Evolutionary conservation across 352 stramenopile species (phyloP).

Genomic region (Pythium aphanidermatum): DNA sequence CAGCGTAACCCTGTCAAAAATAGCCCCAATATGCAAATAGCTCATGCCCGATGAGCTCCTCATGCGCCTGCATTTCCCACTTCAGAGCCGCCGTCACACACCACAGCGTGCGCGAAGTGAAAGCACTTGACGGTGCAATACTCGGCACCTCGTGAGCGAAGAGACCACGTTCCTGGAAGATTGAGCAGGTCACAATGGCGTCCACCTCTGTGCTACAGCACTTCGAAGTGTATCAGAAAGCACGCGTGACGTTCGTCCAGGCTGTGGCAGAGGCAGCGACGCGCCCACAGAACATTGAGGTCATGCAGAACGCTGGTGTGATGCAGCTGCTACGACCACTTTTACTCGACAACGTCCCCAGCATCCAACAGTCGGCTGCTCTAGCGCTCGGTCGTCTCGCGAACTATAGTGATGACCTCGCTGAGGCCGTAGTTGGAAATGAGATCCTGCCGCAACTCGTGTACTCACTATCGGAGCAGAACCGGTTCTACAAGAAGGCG

Average conservation of each 20-base stretch:
- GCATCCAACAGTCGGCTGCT: conserved; percentile 93
- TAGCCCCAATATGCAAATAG: conserved; percentile 5
- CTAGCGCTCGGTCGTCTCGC: conserved; percentile 90
- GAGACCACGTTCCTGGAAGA: no score
- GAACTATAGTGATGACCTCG: conserved; percentile 94
- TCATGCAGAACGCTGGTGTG: conserved; percentile 95
- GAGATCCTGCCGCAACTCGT: conserved; percentile 96
- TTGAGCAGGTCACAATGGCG: conserved; percentile 50
- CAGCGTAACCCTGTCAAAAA: conserved; percentile 15
- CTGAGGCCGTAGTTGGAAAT: conserved; percentile 92
- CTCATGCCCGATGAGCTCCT: not conserved
- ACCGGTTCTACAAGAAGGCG: conserved; percentile 95
- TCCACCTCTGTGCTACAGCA: conserved; percentile 90
- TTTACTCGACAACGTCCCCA: conserved; percentile 93
- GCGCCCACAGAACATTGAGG: conserved; percentile 94
- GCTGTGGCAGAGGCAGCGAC: conserved; percentile 91
- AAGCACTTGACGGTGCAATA: no score
- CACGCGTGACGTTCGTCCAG: conserved; percentile 93
- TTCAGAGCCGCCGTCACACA: no score
- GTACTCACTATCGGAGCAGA: conserved; percentile 93
- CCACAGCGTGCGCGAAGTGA: no score
- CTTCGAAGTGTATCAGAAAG: conserved; percentile 96
- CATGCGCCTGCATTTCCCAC: conserved; percentile 8
- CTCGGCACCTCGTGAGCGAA: no score
- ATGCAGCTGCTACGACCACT: conserved; percentile 93